phyloP scores from a whole-genome alignment of 148 eudicot species.

The Euryodendron excelsum region DNA sequence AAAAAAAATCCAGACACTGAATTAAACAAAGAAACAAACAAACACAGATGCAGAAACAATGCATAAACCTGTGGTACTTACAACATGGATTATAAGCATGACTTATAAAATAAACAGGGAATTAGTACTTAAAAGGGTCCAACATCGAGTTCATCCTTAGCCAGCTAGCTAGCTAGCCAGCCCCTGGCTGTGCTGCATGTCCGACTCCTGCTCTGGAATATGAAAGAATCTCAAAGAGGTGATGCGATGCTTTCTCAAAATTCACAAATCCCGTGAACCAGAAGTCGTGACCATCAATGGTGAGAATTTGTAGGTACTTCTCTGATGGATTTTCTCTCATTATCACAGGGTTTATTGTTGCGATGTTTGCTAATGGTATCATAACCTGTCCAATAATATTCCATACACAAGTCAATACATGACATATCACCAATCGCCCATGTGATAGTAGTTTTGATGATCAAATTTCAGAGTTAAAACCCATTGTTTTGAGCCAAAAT shows the following conservation, averaged over 20 bases:
- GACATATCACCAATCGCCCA: not conserved
- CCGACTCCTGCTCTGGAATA: slow-evolving; percentile 30
- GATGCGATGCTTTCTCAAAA: slow-evolving; percentile 60
- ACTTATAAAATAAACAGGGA: too few species aligned
- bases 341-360: slow-evolving; percentile 46
- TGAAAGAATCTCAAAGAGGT: slow-evolving; percentile 38
- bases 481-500: not conserved
- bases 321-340: slow-evolving; percentile 49
- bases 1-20: too few species aligned
- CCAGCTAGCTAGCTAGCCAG: not conserved
- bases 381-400: slow-evolving; percentile 45
- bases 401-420: not conserved
- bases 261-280: slow-evolving; percentile 86
- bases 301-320: slow-evolving; percentile 55
- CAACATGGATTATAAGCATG: too few species aligned
- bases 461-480: not conserved
- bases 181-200: not conserved
- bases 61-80: too few species aligned
- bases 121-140: not conserved
- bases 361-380: slow-evolving; percentile 50
- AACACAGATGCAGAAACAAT: too few species aligned
- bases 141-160: not conserved
- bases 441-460: not conserved
- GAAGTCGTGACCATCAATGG: slow-evolving; percentile 62
- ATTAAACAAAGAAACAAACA: too few species aligned